Conservation (phyloP, 1,284 basidiomycete species). For the Apiotrichum gracile region DNA sequence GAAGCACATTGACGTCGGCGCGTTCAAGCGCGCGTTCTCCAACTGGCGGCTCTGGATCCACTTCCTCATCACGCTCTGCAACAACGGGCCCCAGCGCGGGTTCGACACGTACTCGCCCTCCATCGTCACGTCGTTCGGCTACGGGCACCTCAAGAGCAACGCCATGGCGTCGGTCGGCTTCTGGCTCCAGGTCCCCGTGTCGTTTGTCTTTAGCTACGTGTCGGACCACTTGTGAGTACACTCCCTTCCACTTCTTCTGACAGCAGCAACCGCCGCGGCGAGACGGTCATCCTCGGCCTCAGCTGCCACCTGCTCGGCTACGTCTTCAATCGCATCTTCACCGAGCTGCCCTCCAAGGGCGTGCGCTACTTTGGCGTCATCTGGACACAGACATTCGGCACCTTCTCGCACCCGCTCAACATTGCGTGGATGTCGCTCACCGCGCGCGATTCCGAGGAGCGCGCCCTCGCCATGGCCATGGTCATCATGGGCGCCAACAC, state of each 20-base stretch:
- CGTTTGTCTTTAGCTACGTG: constrained; percentile 22
- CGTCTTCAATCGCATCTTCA: constrained; percentile 27
- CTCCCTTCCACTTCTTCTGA: neutral
- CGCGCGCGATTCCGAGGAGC: constrained; percentile 22
- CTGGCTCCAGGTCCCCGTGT: constrained; percentile 32
- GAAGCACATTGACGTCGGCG: constrained; percentile 17
- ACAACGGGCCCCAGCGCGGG: constrained; percentile 29
- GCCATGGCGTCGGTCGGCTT: constrained; percentile 31
- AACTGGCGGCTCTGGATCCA: constrained; percentile 30
- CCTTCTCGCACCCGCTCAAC: constrained; percentile 32
- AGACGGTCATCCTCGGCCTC: constrained; percentile 25
- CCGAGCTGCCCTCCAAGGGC: constrained; percentile 12
- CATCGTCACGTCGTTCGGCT: constrained; percentile 34
- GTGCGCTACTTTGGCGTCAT: constrained; percentile 28
- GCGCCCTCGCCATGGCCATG: constrained; percentile 28
- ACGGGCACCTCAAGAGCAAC: constrained; percentile 22
- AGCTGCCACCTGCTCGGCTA: constrained; percentile 23
- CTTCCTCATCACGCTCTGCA: constrained; percentile 29
- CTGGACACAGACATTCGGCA: constrained; percentile 27
- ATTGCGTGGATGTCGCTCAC: constrained; percentile 27
- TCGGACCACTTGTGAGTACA: constrained; percentile 24
- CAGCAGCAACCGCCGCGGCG: constrained; percentile 21
- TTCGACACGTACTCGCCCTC: constrained; percentile 34
- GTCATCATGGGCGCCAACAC: constrained; percentile 31
- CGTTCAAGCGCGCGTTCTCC: constrained; percentile 20